Conservation (phyloP, 257 asterid species). For the Solanum clarkiae region DNA sequence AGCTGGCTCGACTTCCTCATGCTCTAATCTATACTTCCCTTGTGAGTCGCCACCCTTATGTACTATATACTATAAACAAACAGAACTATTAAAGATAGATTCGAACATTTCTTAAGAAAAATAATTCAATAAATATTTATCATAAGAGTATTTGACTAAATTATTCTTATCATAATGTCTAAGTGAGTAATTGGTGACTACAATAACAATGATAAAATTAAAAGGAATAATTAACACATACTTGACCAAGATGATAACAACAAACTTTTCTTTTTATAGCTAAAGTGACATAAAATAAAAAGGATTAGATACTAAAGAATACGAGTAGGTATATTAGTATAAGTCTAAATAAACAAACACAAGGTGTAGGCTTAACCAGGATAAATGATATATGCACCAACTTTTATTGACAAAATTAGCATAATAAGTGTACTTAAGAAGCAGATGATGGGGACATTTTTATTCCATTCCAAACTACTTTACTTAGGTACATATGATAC, state of each 20-base stretch:
- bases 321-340: neutral
- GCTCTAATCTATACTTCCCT: no score
- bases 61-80: no score
- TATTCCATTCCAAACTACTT: neutral
- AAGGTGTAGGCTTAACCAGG: neutral
- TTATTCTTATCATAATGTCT: neutral
- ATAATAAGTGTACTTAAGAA: neutral
- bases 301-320: neutral
- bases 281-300: neutral
- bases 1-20: no score
- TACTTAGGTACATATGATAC: neutral
- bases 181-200: neutral
- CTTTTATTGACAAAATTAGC: neutral
- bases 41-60: no score
- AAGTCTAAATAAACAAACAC: neutral
- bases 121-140: no score
- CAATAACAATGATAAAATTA: no score
- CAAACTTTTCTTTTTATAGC: neutral
- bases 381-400: neutral
- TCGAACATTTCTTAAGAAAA: no score
- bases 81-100: no score
- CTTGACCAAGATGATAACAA: no score
- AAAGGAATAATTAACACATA: no score
- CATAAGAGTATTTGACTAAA: neutral
- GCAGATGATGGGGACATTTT: neutral